Evolutionary conservation across 225 moss, liverwort and hornwort species (phyloP).

Genomic region (Thuidium tamariscinum): DNA sequence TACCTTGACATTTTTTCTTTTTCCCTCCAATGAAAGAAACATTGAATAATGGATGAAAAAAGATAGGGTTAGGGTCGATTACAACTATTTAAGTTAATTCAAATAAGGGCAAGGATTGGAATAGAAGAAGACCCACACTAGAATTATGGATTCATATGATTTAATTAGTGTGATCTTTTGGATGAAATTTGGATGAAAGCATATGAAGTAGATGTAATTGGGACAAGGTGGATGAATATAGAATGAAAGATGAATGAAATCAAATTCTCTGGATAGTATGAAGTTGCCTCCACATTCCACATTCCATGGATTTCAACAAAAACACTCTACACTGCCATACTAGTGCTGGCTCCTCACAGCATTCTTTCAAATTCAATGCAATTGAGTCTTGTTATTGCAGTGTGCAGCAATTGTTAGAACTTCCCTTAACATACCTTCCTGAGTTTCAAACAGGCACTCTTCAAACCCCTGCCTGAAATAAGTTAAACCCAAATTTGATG

Average conservation of each 20-base stretch:
- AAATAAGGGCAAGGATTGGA: not conserved
- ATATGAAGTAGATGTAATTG: not conserved
- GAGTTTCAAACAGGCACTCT: not conserved
- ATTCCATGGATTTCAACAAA: not conserved
- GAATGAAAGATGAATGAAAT: not conserved
- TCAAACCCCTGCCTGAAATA: not conserved
- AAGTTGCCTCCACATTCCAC: not conserved
- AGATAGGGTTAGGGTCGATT: not conserved
- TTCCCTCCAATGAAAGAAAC: not conserved
- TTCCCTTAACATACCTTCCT: not conserved
- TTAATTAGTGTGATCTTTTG: not conserved
- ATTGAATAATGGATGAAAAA: not conserved
- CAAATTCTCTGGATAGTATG: not conserved
- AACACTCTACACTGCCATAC: not conserved
- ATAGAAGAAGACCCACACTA: not conserved
- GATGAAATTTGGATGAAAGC: not conserved
- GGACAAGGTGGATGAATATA: not conserved
- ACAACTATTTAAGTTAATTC: not conserved
- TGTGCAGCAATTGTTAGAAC: no score
- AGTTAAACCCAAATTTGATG: not conserved
- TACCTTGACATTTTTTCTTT: not conserved
- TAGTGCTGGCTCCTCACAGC: no score
- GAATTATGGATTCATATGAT: not conserved
- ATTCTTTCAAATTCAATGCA: not conserved
- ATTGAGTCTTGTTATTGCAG: no score